phyloP scores from a whole-genome alignment of 371 early-diverging fungal genomes.

The Lichtheimia corymbifera region DNA sequence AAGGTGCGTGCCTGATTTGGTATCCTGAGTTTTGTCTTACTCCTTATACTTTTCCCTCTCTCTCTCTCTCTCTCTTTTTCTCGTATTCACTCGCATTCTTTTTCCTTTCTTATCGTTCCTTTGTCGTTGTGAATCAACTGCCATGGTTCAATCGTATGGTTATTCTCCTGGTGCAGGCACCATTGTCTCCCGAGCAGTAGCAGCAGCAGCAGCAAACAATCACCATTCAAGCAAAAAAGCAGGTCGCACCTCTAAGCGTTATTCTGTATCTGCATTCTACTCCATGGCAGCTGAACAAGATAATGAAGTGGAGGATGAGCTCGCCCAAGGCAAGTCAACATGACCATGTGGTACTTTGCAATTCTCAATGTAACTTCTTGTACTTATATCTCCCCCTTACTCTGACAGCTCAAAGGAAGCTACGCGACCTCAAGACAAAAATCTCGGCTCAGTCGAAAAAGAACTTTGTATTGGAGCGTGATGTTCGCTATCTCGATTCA shows the following conservation, averaged over 20 bases:
- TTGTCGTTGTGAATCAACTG: constrained; percentile 8
- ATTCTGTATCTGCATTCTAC: constrained; percentile 89
- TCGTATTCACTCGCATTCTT: not conserved
- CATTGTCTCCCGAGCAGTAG: constrained; percentile 46
- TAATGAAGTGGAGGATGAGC: constrained; percentile 92
- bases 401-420: constrained; percentile 72
- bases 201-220: constrained; percentile 48
- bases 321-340: constrained; percentile 58
- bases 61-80: constrained; percentile 1
- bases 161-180: constrained; percentile 26
- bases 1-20: too few species aligned
- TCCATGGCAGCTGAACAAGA: constrained; percentile 97
- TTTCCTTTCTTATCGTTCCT: not conserved
- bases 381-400: not conserved
- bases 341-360: too few species aligned
- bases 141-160: constrained; percentile 50
- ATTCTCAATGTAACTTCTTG: too few species aligned
- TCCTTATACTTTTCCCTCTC: not conserved
- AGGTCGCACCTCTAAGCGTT: constrained; percentile 60
- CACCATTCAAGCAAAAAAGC: constrained; percentile 34
- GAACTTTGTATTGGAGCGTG: constrained; percentile 93
- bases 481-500: constrained; percentile 91
- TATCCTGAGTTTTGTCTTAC: too few species aligned
- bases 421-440: constrained; percentile 85
- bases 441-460: constrained; percentile 94